A percentile compares a stretch with the other conserved stretches of the same genome.
Conservation (phyloP, 345 rosid genomes). For the Eutrema heterophyllum region DNA sequence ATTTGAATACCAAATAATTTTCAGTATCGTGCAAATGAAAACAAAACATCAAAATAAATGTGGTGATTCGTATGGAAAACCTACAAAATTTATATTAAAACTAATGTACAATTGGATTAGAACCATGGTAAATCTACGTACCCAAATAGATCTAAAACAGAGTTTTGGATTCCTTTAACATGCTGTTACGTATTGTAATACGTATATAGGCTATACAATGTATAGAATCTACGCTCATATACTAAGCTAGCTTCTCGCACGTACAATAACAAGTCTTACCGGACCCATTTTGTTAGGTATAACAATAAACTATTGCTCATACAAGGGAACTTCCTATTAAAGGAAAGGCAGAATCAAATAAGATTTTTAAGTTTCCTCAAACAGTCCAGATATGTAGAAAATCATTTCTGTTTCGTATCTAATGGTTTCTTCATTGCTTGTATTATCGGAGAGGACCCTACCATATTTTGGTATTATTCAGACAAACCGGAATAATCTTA, state of each 20-base stretch:
- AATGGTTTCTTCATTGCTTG: constrained; percentile 17
- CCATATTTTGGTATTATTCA: not conserved
- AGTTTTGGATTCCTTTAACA: too few species aligned
- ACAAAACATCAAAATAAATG: not conserved
- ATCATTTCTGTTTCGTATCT: not conserved
- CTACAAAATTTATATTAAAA: not conserved
- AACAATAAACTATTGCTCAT: constrained; percentile 8
- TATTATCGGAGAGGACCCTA: constrained; percentile 2
- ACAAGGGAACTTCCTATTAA: constrained; percentile 2
- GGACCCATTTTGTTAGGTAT: not conserved
- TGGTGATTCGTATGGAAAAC: not conserved
- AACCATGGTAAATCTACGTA: not conserved
- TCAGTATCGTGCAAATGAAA: too few species aligned
- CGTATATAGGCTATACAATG: too few species aligned
- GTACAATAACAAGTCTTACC: not conserved
- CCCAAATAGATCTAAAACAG: not conserved
- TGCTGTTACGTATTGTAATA: too few species aligned
- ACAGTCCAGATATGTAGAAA: not conserved
- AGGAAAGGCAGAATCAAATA: constrained; percentile 3
- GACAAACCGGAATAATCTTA: not conserved
- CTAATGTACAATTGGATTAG: not conserved
- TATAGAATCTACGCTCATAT: not conserved
- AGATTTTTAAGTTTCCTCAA: not conserved
- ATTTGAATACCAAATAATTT: too few species aligned
- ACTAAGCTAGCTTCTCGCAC: constrained; percentile 1